Conservation (phyloP, 306 rosid species). For the Mimosa pudica region DNA sequence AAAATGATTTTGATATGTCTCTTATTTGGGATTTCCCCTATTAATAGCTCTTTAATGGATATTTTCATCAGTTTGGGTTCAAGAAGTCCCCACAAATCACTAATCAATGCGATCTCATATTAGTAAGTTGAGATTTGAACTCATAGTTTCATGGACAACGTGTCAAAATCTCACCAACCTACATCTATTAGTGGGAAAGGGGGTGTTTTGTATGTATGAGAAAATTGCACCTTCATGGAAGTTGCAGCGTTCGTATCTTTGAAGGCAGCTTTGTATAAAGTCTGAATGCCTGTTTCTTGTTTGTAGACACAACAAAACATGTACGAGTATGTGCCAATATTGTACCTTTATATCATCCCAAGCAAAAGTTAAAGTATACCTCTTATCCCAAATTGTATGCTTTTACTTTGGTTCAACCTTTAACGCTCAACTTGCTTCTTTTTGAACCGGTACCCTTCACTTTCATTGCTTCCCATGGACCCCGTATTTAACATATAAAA, state of each 20-base stretch:
- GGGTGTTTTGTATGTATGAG: no score
- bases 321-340: slow-evolving; percentile 33
- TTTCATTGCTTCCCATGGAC: slow-evolving; percentile 36
- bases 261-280: slow-evolving; percentile 41
- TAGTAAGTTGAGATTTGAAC: no score
- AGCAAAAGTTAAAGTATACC: slow-evolving; percentile 23
- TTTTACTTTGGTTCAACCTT: slow-evolving; percentile 25
- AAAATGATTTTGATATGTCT: no score
- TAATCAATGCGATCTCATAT: no score
- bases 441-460: slow-evolving; percentile 26
- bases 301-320: slow-evolving; percentile 26
- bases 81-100: no score
- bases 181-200: no score
- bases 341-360: slow-evolving; percentile 24
- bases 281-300: neutral
- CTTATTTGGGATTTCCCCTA: no score
- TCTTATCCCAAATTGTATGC: slow-evolving; percentile 14
- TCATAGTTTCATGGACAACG: neutral
- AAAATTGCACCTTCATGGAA: neutral
- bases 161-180: neutral
- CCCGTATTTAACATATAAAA: slow-evolving; percentile 13
- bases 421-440: slow-evolving; percentile 30
- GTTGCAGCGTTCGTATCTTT: slow-evolving; percentile 19
- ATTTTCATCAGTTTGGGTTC: no score
- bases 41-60: no score